Conservation (phyloP, 306 rosid genomes). For the apple (Malus domestica) region DNA sequence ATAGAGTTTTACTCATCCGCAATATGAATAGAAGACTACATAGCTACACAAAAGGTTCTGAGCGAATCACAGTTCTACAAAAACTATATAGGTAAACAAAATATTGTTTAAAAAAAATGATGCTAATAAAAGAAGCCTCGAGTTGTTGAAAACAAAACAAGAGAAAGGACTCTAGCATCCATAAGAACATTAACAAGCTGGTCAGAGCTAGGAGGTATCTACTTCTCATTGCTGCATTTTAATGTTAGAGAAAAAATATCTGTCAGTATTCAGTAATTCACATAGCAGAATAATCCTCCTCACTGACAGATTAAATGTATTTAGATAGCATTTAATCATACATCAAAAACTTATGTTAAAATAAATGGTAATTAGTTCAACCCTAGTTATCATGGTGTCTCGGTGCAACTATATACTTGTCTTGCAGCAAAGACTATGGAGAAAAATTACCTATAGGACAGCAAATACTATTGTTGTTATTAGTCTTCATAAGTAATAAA, state of each 20-base stretch:
- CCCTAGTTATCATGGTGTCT: neutral
- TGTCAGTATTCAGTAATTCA: neutral
- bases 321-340: neutral
- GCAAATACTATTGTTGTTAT: neutral
- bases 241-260: neutral
- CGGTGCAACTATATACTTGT: neutral
- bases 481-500: slow-evolving; percentile 2
- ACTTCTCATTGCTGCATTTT: neutral
- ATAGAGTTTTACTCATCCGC: neutral
- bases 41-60: neutral
- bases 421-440: neutral
- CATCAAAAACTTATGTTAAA: neutral
- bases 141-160: neutral
- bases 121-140: neutral
- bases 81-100: neutral
- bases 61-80: neutral
- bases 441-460: neutral
- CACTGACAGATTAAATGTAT: neutral
- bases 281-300: neutral
- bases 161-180: neutral
- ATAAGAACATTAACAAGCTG: neutral
- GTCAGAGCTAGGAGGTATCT: neutral
- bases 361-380: neutral
- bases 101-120: neutral
- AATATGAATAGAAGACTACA: neutral